Percentiles rank a stretch among this genome's conserved stretches.
Evolutionary conservation across 2,329 filamentous ascomycete genomes (phyloP).

Genomic region (Fusarium pseudograminearum): DNA sequence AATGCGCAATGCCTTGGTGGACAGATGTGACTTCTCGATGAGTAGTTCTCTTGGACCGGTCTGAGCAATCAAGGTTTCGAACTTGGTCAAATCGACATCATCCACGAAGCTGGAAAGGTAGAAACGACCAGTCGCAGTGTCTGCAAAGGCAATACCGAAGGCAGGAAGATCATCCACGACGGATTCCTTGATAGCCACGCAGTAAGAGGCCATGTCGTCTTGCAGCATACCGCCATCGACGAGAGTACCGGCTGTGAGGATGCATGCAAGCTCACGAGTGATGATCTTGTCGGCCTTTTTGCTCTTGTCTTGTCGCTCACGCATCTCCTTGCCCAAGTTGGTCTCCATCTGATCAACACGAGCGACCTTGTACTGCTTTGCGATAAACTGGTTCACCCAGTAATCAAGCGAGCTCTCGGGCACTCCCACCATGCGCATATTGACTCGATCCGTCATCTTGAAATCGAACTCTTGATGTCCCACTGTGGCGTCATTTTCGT

Average conservation of each 20-base stretch:
- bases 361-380: constrained; percentile 97
- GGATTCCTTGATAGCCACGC: constrained; percentile 91
- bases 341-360: constrained; percentile 97
- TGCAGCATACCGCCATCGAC: constrained; percentile 98
- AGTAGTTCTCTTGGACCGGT: constrained; percentile 89
- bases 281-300: constrained; percentile 95
- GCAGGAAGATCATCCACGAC: constrained; percentile 78
- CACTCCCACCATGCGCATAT: constrained; percentile 99
- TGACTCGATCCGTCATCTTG: constrained; percentile 97
- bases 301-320: constrained; percentile 79
- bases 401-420: constrained; percentile 95
- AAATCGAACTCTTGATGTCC: constrained; percentile 97
- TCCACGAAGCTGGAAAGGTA: constrained; percentile 92
- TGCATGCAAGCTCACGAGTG: constrained; percentile 86
- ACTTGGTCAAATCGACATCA: constrained; percentile 93
- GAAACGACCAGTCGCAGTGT: constrained; percentile 96
- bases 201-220: constrained; percentile 97
- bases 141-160: constrained; percentile 94
- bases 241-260: constrained; percentile 90
- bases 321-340: constrained; percentile 96
- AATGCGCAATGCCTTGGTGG: constrained; percentile 89
- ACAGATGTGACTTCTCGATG: constrained; percentile 87
- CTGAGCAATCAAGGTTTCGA: constrained; percentile 96
- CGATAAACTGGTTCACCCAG: constrained; percentile 98
- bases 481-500: constrained; percentile 96